These are phyloP conservation scores for Emericellopsis atlantica DNA, from an alignment of 2,329 filamentous ascomycete genomes.

Conservation along the genomic window DNA sequence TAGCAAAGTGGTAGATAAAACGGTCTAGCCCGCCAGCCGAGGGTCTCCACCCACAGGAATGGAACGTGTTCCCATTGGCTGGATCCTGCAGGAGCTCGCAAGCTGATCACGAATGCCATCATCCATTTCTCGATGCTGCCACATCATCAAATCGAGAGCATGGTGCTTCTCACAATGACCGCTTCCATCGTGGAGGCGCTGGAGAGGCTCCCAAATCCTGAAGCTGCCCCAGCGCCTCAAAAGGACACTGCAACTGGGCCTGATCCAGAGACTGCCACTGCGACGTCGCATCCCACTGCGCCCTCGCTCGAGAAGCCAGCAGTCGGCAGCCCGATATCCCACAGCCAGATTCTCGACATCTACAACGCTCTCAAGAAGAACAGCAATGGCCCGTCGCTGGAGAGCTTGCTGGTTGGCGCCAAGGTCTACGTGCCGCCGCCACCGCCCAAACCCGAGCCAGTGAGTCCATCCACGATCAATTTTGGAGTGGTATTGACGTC, in stretches of 20 bases:
- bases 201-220: slow-evolving; percentile 12
- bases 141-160: slow-evolving; percentile 16
- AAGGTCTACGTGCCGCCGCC: slow-evolving; percentile 69
- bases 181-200: slow-evolving; percentile 53
- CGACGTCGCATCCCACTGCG: slow-evolving; percentile 16
- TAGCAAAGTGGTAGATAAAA: neutral
- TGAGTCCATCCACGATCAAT: slow-evolving; percentile 25
- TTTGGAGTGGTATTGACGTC: slow-evolving; percentile 1
- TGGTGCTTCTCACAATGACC: slow-evolving; percentile 74
- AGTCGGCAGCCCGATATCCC: slow-evolving; percentile 57
- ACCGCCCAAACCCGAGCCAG: slow-evolving; percentile 63
- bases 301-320: slow-evolving; percentile 35
- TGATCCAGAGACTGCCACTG: slow-evolving; percentile 4
- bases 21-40: neutral
- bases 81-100: neutral
- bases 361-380: slow-evolving; percentile 36
- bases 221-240: slow-evolving; percentile 4
- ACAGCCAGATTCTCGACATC: slow-evolving; percentile 53
- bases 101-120: neutral
- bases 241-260: slow-evolving; percentile 6
- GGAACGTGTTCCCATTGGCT: neutral
- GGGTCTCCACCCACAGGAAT: neutral
- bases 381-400: slow-evolving; percentile 30
- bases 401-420: slow-evolving; percentile 59
- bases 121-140: neutral